Evolutionary conservation across 2,329 filamentous ascomycete genomes (phyloP), one percentile per base, ranked within the genome.

Genomic region (Penicillium psychrosexuale): DNA sequence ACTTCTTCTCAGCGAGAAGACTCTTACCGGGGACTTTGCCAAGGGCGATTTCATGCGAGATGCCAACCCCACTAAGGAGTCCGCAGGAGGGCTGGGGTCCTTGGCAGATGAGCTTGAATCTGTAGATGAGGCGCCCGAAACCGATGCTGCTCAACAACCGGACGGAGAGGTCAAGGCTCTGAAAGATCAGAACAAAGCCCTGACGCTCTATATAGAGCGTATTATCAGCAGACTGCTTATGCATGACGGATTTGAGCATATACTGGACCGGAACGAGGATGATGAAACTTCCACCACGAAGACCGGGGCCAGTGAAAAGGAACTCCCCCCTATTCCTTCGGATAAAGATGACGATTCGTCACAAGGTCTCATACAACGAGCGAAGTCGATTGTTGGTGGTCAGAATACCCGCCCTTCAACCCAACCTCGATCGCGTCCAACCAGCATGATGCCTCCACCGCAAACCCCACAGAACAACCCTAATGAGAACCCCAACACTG

Each of bases 141-240:
- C 82, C 40, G 85, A 89, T 58, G 75, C 78, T 61, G 77, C 76
- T 44, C 81, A 84, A 61, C 87, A 87, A 65, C 85, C 94, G 12
- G 92, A 97, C 70, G 75, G 80, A 11, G 93, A 97, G 66, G 75
- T 94, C 63, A 91, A 89, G 73, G 81, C 84, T 8, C 79, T 90
- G 65, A 93, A 90, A 76, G 93, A 96, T 71, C 88, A 96, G 78
- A 97, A 99, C 80, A 97, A 97, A 79, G 94, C 94, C 30, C 80
- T 99, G 65, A 96, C 91, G 24, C 80, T 97, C 61, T 99, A 99
- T 78, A 97, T 99, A 79, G 96, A 97, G 83, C 96, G 94, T 78
- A 97, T 99, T 72, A 96, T 99, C 71, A 94, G 94, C 72, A 89
- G 94, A 53, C 84, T 99, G 42, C 82, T 99, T 59, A 89, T 96